phyloP scores from a whole-genome alignment of 495 filamentous ascomycete genomes.

The Massariosphaeria phaeospora region DNA sequence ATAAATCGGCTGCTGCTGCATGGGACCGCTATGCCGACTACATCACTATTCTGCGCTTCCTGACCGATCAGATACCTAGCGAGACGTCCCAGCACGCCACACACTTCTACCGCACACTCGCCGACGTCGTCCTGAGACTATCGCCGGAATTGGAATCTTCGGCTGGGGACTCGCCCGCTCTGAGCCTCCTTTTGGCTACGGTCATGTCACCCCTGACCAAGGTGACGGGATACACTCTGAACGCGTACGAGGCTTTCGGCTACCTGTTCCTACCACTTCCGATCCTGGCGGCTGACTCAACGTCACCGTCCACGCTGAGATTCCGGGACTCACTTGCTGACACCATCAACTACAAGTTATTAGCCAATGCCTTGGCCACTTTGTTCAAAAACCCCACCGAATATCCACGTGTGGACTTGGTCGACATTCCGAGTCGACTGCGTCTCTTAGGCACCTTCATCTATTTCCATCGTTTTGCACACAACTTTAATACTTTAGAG shows the following conservation, averaged over 20 bases:
- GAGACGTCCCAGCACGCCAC: constrained; percentile 31
- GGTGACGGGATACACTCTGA: constrained; percentile 44
- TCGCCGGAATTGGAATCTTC: constrained; percentile 12
- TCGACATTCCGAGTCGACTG: constrained; percentile 45
- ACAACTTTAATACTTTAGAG: constrained; percentile 42
- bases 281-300: constrained; percentile 38
- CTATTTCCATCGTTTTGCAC: constrained; percentile 57
- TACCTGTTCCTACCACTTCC: constrained; percentile 49
- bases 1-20: neutral
- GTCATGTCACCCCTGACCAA: constrained; percentile 49
- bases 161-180: constrained; percentile 7
- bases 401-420: constrained; percentile 17
- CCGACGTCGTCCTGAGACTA: constrained; percentile 15
- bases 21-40: constrained; percentile 10
- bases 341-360: constrained; percentile 50
- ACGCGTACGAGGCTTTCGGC: constrained; percentile 56
- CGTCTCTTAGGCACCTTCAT: constrained; percentile 72
- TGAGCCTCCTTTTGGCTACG: constrained; percentile 31
- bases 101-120: constrained; percentile 38
- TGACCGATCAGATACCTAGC: constrained; percentile 30
- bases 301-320: constrained; percentile 39
- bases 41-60: constrained; percentile 15
- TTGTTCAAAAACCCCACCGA: constrained; percentile 36
- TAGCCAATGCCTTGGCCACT: constrained; percentile 47
- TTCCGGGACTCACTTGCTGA: constrained; percentile 46